Evolutionary conservation across 108 stramenopile genomes (phyloP).

Genomic region (Cyclotella choctawhatcheeana): DNA sequence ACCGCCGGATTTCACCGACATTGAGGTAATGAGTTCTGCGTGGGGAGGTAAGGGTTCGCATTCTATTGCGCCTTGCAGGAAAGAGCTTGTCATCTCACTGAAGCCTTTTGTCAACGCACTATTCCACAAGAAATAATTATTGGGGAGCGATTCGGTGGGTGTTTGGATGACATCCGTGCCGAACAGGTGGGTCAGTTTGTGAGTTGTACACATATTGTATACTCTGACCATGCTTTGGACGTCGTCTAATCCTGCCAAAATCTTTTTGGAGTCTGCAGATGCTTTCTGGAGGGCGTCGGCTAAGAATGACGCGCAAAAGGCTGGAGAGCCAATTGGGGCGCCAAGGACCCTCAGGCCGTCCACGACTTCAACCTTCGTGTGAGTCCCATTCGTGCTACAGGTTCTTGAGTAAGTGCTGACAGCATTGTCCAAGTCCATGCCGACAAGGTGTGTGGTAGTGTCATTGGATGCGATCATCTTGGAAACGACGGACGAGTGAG

Average conservation of each 20-base stretch:
- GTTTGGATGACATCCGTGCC: background rate
- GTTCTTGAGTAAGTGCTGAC: background rate
- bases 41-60: background rate
- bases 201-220: background rate
- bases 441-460: background rate
- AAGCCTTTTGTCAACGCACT: background rate
- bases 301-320: too few species aligned
- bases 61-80: background rate
- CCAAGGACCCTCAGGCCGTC: background rate
- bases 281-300: background rate
- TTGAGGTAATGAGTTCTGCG: background rate
- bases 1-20: background rate
- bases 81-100: background rate
- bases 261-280: background rate
- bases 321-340: background rate
- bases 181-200: background rate
- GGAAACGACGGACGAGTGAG: background rate
- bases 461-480: background rate
- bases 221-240: background rate
- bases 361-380: background rate
- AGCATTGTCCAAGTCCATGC: too few species aligned
- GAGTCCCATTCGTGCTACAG: background rate
- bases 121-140: background rate
- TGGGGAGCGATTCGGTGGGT: background rate
- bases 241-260: background rate